A percentile compares a stretch with the other conserved stretches of the same genome.
Evolutionary conservation across 1,284 basidiomycete genomes (phyloP).

Genomic region (Pseudozyma sp.): DNA sequence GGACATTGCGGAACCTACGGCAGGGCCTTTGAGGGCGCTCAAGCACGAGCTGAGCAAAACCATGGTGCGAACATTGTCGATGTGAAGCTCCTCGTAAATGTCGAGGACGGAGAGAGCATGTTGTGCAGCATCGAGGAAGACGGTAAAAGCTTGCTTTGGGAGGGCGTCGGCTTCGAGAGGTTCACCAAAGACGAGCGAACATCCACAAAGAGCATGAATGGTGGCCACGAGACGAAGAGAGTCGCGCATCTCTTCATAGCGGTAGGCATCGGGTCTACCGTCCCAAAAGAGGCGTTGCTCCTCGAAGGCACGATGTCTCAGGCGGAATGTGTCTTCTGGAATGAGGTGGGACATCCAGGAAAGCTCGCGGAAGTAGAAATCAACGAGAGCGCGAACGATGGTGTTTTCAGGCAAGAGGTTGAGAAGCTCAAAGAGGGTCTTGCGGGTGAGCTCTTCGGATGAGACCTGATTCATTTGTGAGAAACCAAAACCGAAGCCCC

Average conservation of each 20-base stretch:
- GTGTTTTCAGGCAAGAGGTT: constrained; percentile 36
- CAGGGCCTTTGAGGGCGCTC: constrained; percentile 45
- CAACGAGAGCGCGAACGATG: constrained; percentile 32
- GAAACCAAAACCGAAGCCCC: constrained; percentile 52
- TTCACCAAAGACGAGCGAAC: constrained; percentile 39
- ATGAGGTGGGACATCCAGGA: constrained; percentile 50
- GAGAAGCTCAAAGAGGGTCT: constrained; percentile 45
- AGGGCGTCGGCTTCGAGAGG: constrained; percentile 29
- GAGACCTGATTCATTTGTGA: constrained; percentile 37
- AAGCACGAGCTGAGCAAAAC: constrained; percentile 35
- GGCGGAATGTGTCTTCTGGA: constrained; percentile 32
- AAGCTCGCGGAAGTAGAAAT: constrained; percentile 51
- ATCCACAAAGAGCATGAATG: constrained; percentile 44
- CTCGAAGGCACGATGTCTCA: constrained; percentile 24
- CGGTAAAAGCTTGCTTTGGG: constrained; percentile 27
- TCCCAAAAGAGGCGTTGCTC: constrained; percentile 36
- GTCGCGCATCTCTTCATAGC: constrained; percentile 43
- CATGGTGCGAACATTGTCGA: constrained; percentile 55
- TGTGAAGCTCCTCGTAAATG: constrained; percentile 54
- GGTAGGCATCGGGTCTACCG: constrained; percentile 26
- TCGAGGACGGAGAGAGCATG: constrained; percentile 53
- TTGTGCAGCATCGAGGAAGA: constrained; percentile 51
- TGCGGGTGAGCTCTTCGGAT: constrained; percentile 35
- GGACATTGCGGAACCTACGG: constrained; percentile 42
- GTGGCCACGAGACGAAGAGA: constrained; percentile 38